Evolutionary conservation across 495 filamentous ascomycete genomes (phyloP), one percentile per base, ranked within the genome.

Genomic region (Clohesyomyces aquaticus): DNA sequence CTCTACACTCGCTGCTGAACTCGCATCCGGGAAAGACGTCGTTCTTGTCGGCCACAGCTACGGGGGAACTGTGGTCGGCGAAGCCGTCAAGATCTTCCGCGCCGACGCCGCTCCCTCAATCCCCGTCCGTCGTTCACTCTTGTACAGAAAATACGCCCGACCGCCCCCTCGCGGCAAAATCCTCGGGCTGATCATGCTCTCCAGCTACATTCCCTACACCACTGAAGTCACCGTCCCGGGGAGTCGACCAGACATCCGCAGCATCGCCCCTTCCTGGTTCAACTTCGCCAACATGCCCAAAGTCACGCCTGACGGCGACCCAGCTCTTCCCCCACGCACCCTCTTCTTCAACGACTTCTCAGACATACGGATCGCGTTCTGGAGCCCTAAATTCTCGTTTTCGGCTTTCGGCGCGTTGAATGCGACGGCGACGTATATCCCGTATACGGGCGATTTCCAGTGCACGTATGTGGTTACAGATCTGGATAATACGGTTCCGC

Each of bases 41-140:
- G 23, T 69, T 14, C 47, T 69, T 10, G 61, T 65, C 0, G 61
- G 55, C 19, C 47, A 65, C 48, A 60, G 55, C 47, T 69, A 69
- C 41, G 66, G 61, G 1, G 54, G 25, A 2, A 65, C 51, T n/a
- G 53, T 62, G 14, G 54, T 59, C 22, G 49, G 60, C 35, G 66
- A 69, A 26, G 66, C 66, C 1, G 61, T 65, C 45, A 45, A 61
- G 21, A 56, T 49, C 11, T 26, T 50, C 41, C 4, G 48, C 6
- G 6, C 32, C 32, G 32, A 38, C 32, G 6, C 32, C 32, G 14
- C 32, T 6, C 32, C 6, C 6, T 38, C 32, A 29, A 21, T 22
- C 43, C n/a, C n/a, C n/a, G n/a, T n/a, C n/a, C n/a, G n/a, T n/a
- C n/a, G n/a, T n/a, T n/a, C n/a, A n/a, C n/a, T n/a, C n/a, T n/a